Evolutionary conservation across 495 filamentous ascomycete species (phyloP), one percentile per base, ranked within the genome.

Genomic region (Aspergillus sparsus): DNA sequence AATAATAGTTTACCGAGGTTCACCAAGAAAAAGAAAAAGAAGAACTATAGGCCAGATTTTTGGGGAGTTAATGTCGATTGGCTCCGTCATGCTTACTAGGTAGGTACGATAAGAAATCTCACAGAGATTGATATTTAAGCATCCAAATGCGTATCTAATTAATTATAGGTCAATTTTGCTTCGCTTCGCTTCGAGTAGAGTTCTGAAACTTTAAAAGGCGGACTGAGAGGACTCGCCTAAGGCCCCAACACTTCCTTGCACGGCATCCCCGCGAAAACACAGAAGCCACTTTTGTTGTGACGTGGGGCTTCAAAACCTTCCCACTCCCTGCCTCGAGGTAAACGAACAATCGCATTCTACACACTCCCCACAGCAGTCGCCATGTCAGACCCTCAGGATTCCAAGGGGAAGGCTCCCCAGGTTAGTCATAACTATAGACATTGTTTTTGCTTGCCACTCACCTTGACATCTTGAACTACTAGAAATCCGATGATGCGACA

Each of bases 351-450:
- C 66, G 63, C 50, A 47, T 62, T 60, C 52, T 51, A 52, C 61
- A 64, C 62, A 12, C 35, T 58, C 53, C 55, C 63, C 35, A 51
- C 59, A 52, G 15, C 51, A 53, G 32, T 51, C 57, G 62, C 55
- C 56, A 80, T 80, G 77, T 67, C 77, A 32, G 73, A 77, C 49
- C 61, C 71, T 13, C 66, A 72, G 49, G 72, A 77, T 39, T 57
- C 57, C 53, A 77, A 80, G 66, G 74, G 72, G 60, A 80, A 80
- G 53, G 71, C 68, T 41, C 71, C 74, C 39, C 35, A 72, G 64
- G 65, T 61, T 49, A 70, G 57, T 57, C 7, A 46, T 18, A 11
- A 41, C 51, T 18, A 31, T 46, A 60, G n/a, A 57, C 7, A 13
- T 11, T 13, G 1, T 31, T 35, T 15, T 7, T 16, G 18, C 35